Conservation (phyloP, 2,329 filamentous ascomycete genomes). For the Hypoxylon sp. region DNA sequence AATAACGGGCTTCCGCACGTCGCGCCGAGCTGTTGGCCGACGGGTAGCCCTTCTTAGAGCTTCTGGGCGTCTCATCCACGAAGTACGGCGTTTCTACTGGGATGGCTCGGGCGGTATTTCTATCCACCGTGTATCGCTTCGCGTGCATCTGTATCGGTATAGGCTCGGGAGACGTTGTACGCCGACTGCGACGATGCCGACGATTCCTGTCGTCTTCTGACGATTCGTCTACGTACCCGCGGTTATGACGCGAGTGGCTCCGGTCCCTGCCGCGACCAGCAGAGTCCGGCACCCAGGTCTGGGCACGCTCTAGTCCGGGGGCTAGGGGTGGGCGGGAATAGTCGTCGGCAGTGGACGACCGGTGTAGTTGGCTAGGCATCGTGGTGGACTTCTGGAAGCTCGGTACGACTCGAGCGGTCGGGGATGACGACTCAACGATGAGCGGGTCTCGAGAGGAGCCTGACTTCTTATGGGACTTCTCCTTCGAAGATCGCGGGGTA, state of each 20-base stretch:
- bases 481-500: conserved; percentile 39
- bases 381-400: conserved; percentile 35
- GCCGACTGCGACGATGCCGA: conserved; percentile 36
- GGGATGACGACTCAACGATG: conserved; percentile 32
- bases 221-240: conserved; percentile 34
- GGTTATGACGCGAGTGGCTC: conserved; percentile 32
- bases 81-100: conserved; percentile 26
- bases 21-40: conserved; percentile 36
- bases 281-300: conserved; percentile 36
- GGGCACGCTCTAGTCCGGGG: conserved; percentile 31
- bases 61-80: conserved; percentile 22
- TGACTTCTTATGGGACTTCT: conserved; percentile 44
- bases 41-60: conserved; percentile 26
- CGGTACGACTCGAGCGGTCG: conserved; percentile 25
- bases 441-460: conserved; percentile 36
- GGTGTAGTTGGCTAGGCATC: conserved; percentile 27
- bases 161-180: conserved; percentile 38
- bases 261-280: conserved; percentile 36
- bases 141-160: conserved; percentile 22
- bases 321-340: conserved; percentile 36
- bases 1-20: conserved; percentile 31
- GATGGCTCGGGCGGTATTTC: conserved; percentile 8
- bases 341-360: conserved; percentile 38
- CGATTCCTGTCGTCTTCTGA: conserved; percentile 41
- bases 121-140: conserved; percentile 24